Evolutionary conservation across 257 asterid genomes (phyloP).

Genomic region (Plectranthus barbatus): DNA sequence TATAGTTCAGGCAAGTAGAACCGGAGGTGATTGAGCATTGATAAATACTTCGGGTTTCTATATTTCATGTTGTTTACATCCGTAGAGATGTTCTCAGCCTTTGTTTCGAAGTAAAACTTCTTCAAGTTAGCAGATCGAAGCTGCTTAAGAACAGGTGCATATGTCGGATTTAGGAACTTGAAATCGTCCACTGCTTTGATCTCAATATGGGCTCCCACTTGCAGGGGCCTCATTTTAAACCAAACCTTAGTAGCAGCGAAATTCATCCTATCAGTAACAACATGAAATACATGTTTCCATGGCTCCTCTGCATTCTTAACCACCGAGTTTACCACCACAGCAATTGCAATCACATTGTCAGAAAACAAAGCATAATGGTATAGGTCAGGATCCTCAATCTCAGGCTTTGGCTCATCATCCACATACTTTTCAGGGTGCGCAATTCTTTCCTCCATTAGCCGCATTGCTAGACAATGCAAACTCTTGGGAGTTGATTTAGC

Average conservation of each 20-base stretch:
- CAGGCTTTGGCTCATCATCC: too few relatives aligned
- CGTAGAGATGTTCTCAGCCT: constrained; percentile 60
- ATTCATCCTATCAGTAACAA: constrained; percentile 82
- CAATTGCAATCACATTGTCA: constrained; percentile 74
- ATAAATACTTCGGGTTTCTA: constrained; percentile 68
- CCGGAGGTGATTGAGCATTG: constrained; percentile 70
- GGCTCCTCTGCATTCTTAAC: constrained; percentile 43
- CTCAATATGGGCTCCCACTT: constrained; percentile 59
- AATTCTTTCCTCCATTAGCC: too few relatives aligned
- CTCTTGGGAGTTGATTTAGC: too few relatives aligned
- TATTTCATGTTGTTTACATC: constrained; percentile 58
- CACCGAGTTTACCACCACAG: constrained; percentile 82
- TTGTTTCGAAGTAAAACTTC: constrained; percentile 63
- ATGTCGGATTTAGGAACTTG: constrained; percentile 55
- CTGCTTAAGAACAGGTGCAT: constrained; percentile 71
- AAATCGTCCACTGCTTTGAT: constrained; percentile 57
- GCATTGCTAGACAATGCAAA: too few relatives aligned
- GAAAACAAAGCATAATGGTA: constrained; percentile 85
- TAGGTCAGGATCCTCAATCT: constrained; percentile 53
- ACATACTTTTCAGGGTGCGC: too few relatives aligned
- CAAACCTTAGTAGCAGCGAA: constrained; percentile 85
- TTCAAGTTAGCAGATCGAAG: constrained; percentile 37
- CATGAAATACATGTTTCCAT: constrained; percentile 78
- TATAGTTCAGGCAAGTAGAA: constrained; percentile 88
- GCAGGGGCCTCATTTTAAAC: constrained; percentile 85